Base-by-base conservation (phyloP, 2,329 filamentous ascomycete species). In the Thelonectria discophora region DNA sequence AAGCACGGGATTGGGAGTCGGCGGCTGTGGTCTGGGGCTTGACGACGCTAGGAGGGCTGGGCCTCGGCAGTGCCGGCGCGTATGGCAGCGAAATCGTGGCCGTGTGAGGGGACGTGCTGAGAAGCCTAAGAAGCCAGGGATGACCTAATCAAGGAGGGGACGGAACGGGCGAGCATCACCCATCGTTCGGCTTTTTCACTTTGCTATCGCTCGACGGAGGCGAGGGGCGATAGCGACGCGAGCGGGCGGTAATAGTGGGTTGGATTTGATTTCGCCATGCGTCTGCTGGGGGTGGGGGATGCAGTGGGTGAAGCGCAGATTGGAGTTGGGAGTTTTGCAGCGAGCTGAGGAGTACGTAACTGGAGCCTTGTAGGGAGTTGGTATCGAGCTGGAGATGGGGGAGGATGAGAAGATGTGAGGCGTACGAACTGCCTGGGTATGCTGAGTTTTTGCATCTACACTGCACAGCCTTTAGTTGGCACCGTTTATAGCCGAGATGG, bases 11-110 rank as follows among this genome's bases (percentile, higher is more conserved):
- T n/a, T 61, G 80, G 78, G 82, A 85, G 64, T 73, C 78, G 10
- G 79, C 78, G 2, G 78, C 81, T 7, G 71, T 84, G 21, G 73
- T 77, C 4, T 84, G 81, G 81, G 81, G 79, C 2, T 65, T 84
- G 48, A 76, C 77, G 12, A 76, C 75, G 15, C 54, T 81, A 13
- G 79, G 78, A 1, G 82, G 82, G 2, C 68, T 84, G 21, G 81
- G 81, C 3, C 70, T 75, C 42, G 81, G 80, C 10, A 78, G 75
- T 59, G 77, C 80, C 13, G 80, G 78, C 12, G 80, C 84, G 3
- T 80, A 79, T 67, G 82, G 81, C 3, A 81, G 75, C 1, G 81
- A 84, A 73, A 81, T 78, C 54, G 69, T 78, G 59, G 75, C 79
- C 21, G 42, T 74, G 77, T 63, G 80, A 68, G 52, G 46, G 52